These are phyloP conservation scores for Talaromyces sp. DNA, from an alignment of 2,329 filamentous ascomycete species.

Conservation along the genomic window DNA sequence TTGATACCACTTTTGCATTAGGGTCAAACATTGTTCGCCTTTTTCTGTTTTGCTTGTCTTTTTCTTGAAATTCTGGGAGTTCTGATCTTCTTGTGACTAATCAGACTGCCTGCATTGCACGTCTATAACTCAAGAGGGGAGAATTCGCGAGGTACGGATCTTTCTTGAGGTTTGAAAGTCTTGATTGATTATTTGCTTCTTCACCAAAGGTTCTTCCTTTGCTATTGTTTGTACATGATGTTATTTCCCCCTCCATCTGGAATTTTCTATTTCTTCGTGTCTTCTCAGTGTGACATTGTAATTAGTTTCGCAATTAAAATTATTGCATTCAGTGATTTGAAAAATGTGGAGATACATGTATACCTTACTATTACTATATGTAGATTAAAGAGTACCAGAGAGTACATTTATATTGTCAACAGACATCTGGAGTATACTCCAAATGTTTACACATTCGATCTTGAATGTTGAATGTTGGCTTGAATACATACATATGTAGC, in stretches of 20 bases:
- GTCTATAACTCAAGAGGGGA: background rate
- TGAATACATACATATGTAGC: too few relatives aligned
- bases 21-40: background rate
- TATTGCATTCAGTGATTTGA: background rate
- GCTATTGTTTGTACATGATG: background rate
- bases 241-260: background rate
- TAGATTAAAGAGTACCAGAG: too few relatives aligned
- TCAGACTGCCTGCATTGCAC: background rate
- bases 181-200: background rate
- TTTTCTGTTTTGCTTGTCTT: background rate
- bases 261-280: background rate
- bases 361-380: too few relatives aligned
- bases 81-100: background rate
- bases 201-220: background rate
- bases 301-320: background rate
- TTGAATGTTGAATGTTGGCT: too few relatives aligned
- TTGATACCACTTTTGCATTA: slow-evolving; percentile 7
- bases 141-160: background rate
- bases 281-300: background rate
- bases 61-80: background rate
- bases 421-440: too few relatives aligned
- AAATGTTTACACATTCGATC: too few relatives aligned
- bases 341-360: too few relatives aligned
- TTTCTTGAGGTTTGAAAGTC: background rate
- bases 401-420: too few relatives aligned